These are phyloP conservation scores for Vigna angularis DNA, from an alignment of 306 rosid species.

Conservation along the genomic window DNA sequence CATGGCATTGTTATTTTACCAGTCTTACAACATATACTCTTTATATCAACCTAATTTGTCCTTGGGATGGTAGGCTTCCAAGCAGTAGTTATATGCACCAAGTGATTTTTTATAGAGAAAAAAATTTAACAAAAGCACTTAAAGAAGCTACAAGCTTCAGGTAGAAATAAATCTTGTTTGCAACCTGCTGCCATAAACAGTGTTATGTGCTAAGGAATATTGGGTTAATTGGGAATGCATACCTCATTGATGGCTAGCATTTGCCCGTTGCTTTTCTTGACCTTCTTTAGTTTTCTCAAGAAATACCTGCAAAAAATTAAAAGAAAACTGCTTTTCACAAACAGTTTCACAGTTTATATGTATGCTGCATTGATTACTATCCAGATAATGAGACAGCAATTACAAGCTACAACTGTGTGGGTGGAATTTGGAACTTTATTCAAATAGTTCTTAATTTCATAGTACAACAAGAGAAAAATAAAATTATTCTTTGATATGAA, in stretches of 20 bases:
- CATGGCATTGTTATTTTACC: neutral
- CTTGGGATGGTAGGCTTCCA: neutral
- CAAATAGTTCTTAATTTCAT: neutral
- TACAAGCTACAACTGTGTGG: too few species aligned
- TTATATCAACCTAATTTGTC: neutral
- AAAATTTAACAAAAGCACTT: neutral
- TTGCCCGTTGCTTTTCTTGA: constrained; percentile 85
- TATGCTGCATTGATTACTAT: neutral
- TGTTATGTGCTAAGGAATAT: neutral
- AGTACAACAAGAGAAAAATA: too few species aligned
- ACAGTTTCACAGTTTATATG: neutral
- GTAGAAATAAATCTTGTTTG: neutral
- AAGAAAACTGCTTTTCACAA: neutral
- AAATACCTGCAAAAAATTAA: constrained; percentile 59
- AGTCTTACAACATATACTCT: neutral
- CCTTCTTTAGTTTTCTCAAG: constrained; percentile 80
- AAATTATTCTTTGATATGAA: neutral
- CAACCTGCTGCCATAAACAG: neutral
- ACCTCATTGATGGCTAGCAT: constrained; percentile 84
- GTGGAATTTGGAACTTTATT: neutral
- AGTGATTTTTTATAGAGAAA: neutral
- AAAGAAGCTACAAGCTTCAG: neutral
- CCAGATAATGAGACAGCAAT: neutral
- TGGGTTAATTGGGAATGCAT: neutral
- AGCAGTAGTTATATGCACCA: neutral